These are phyloP conservation scores for Excoecaria agallocha DNA, from an alignment of 345 rosid genomes.

Conservation along the genomic window DNA sequence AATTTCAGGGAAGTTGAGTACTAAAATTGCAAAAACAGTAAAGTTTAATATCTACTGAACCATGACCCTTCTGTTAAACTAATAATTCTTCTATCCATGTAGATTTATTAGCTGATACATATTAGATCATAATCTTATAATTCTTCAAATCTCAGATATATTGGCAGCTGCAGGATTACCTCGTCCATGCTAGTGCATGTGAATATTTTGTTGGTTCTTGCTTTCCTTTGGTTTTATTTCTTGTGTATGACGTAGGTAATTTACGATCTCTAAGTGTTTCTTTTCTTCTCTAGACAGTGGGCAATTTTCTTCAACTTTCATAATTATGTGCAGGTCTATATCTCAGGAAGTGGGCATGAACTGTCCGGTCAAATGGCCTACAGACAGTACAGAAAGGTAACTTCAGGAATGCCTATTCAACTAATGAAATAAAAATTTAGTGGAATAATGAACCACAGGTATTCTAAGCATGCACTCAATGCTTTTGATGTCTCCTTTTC, in stretches of 20 bases:
- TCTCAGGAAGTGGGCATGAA: slow-evolving; percentile 71
- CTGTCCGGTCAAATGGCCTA: slow-evolving; percentile 74
- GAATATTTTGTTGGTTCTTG: neutral
- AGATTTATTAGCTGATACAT: neutral
- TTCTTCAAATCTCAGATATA: no score
- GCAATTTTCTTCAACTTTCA: slow-evolving; percentile 1
- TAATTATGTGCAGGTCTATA: slow-evolving; percentile 54
- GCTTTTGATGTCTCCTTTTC: neutral
- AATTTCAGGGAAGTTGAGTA: neutral
- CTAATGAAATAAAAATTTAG: neutral
- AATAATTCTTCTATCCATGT: neutral
- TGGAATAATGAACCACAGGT: neutral
- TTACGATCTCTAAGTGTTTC: neutral
- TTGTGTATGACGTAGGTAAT: neutral
- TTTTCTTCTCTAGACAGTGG: neutral
- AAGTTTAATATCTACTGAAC: neutral
- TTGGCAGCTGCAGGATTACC: neutral
- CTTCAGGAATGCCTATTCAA: neutral
- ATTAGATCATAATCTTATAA: neutral
- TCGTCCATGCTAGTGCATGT: neutral
- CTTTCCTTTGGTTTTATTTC: neutral
- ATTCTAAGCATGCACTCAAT: neutral
- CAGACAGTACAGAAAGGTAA: slow-evolving; percentile 74
- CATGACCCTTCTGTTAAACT: neutral
- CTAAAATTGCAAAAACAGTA: neutral